Evolutionary conservation across 192 early-diverging fungal species (phyloP).

Genomic region (Coemansia sp.): DNA sequence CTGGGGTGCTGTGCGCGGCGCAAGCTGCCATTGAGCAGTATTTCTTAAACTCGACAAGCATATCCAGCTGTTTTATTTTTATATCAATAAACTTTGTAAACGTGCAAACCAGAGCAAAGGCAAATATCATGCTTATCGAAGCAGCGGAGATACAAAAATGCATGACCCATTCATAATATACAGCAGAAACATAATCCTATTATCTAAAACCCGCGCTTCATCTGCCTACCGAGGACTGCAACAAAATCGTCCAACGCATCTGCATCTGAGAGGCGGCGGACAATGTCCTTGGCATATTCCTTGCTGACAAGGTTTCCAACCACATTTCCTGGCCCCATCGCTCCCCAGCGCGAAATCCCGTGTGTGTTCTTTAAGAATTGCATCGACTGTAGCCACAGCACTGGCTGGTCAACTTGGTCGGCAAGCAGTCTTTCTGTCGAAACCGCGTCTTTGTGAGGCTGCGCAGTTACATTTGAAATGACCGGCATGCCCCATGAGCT

Average conservation of each 20-base stretch:
- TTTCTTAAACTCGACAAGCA: neutral
- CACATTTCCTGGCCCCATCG: slow-evolving; percentile 83
- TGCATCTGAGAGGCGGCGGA: slow-evolving; percentile 55
- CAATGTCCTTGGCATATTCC: slow-evolving; percentile 76
- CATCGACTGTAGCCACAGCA: slow-evolving; percentile 88
- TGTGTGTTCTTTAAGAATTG: slow-evolving; percentile 71
- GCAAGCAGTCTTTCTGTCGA: slow-evolving; percentile 71
- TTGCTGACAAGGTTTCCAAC: slow-evolving; percentile 86
- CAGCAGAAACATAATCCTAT: too few species aligned
- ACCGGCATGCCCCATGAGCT: slow-evolving; percentile 72
- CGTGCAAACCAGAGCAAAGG: too few species aligned
- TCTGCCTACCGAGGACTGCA: slow-evolving; percentile 40
- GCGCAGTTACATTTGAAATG: slow-evolving; percentile 89
- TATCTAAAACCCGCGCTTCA: slow-evolving; percentile 34
- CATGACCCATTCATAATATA: too few species aligned
- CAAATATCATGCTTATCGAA: too few species aligned
- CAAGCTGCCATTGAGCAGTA: slow-evolving; percentile 38
- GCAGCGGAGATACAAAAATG: too few species aligned
- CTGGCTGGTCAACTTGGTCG: slow-evolving; percentile 78
- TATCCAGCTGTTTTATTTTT: neutral
- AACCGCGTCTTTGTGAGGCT: slow-evolving; percentile 62
- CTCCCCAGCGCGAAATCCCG: slow-evolving; percentile 81
- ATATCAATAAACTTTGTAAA: neutral
- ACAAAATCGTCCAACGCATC: slow-evolving; percentile 41
- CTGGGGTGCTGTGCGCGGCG: slow-evolving; percentile 46